These are phyloP conservation scores for Anaeromyces robustus DNA, from an alignment of 192 early-diverging fungal genomes.

Conservation along the genomic window DNA sequence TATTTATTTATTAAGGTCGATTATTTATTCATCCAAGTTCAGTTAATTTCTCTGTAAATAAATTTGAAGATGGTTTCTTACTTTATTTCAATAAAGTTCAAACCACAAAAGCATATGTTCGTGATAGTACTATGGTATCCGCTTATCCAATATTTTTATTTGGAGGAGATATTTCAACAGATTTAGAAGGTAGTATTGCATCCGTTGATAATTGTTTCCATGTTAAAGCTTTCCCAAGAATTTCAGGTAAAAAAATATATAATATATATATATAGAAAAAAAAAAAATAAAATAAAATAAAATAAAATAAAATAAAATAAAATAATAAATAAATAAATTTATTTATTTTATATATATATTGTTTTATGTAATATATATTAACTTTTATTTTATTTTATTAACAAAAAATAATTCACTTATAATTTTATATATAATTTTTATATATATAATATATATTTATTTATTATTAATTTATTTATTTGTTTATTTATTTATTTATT, in stretches of 20 bases:
- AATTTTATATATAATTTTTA: no score
- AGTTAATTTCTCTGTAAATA: conserved; percentile 37
- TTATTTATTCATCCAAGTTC: conserved; percentile 81
- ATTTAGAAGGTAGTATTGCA: conserved; percentile 49
- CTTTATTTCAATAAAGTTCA: conserved; percentile 51
- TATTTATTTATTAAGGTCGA: conserved; percentile 12
- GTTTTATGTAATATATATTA: no score
- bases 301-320: no score
- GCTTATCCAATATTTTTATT: conserved; percentile 64
- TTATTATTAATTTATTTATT: neutral
- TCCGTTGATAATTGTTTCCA: conserved; percentile 20
- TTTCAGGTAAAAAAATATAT: conserved; percentile 8
- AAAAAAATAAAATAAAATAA: no score
- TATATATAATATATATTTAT: neutral
- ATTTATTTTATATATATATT: no score
- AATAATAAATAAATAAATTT: no score
- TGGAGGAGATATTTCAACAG: conserved; percentile 59
- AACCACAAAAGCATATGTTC: conserved; percentile 15
- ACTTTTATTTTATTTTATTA: no score
- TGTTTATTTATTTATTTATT: neutral
- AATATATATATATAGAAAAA: no score
- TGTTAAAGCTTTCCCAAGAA: conserved; percentile 33
- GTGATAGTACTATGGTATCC: conserved; percentile 18
- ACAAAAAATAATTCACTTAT: no score
- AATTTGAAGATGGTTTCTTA: conserved; percentile 47